Base-by-base conservation (phyloP, 2,329 filamentous ascomycete species). In the Cryphonectria japonica region DNA sequence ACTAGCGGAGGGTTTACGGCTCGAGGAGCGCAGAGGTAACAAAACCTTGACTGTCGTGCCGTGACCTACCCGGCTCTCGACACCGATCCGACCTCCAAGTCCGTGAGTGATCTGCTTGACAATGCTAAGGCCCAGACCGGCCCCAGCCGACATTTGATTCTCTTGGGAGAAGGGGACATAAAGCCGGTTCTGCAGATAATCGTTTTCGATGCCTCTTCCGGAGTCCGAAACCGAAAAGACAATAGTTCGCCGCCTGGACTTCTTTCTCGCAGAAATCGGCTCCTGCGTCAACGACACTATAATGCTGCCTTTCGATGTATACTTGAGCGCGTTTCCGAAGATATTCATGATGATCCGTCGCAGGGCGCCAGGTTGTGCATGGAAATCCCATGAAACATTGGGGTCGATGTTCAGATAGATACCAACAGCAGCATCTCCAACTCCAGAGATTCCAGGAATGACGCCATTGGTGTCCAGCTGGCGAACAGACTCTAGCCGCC, bases 121-220 rank as follows among this genome's bases (percentile, higher is more conserved):
- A 11, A 93, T 87, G 57, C 87, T 90, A 37, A 93, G 79, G 0
- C 91, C 91, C 0, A 93, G 81, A 0, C 91, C 91, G 0, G 88
- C 87, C 0, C 91, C 91, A 0, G 87, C 84, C 0, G 86, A 83
- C 0, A 93, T 78, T 0, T 82, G 79, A 65, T 92, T 85, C 75
- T 93, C 91, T 73, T 93, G 91, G 0, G 84, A 79, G 72, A 92
- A 92, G 0, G 90, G 88, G 0, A 85, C 87, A 75, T 89, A 93
- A 0, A 92, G 78, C 16, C 85, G 84, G 9, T 87, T 85, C 26
- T 85, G 83, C 19, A 92, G 79, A 73, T 88, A 93, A 13, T 91
- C 87, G 7, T 86, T 82, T 0, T 85, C 85, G 46, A 93, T 93
- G 2, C 91, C 91, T 59, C 84, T 85, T 0, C 91, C 91, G 0